Evolutionary conservation across 2,329 filamentous ascomycete genomes (phyloP), one percentile per base, ranked within the genome.

Genomic region (Colletotrichum sp.): DNA sequence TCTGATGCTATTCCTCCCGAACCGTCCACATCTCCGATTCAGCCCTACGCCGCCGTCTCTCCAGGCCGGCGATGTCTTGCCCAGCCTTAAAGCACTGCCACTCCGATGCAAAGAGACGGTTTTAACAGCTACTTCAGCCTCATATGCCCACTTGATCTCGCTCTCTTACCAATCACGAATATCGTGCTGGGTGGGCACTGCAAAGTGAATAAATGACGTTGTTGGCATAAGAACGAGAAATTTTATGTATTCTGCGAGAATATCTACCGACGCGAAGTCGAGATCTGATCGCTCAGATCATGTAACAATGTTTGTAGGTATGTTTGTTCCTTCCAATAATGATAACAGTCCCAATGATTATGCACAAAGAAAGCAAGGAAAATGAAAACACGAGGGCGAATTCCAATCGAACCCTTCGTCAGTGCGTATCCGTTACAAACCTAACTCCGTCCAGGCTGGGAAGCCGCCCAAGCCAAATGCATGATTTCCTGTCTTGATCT

Each of bases 371-470:
- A 34, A 43, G 18, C 30, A 32, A 67, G 26, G 39, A 63, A 63
- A 28, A 71, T 14, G 26, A n/a, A 48, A 52, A 61, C 39, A 55
- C 36, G 32, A 68, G 52, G 26, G 70, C 55, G 26, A 18, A n/a
- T 57, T 32, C n/a, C 7, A 28, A 52, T 18, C 30, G 34, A 10
- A 57, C 64, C 18, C 61, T 64, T 60, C 57, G 26, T 55, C 39
- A 30, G 30, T 57, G n/a, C 32, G 2, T 72, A 72, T 34, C 70
- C 39, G 60, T 68, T 76, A 74, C 57, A 69, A 74, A 65, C 70
- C 70, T 43, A 76, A 76, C 74, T 76, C 74, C 74, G 64, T 74
- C 73, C 65, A 60, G 74, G 74, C 74, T 28, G 65, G 74, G 43
- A 64, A 21, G 48, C 70, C 70, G 59, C 74, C 74, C 74, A 16